phyloP scores from a whole-genome alignment of 305 asterid genomes.

The Fraxinus greggii region DNA sequence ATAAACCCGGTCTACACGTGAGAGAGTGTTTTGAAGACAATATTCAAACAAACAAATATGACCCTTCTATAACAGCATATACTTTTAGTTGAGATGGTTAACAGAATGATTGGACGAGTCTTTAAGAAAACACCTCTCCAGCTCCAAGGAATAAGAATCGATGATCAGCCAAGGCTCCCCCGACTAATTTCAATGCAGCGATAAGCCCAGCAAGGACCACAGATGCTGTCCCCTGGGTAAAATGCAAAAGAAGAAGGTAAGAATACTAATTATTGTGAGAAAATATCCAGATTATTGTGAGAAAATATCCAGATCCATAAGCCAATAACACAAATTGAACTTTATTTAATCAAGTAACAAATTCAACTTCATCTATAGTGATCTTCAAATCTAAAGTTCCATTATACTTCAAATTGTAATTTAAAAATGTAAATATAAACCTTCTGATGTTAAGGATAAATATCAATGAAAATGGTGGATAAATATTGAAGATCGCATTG shows the following conservation, averaged over 20 bases:
- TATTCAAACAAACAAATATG: neutral
- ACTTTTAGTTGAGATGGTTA: neutral
- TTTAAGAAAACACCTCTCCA: constrained; percentile 38
- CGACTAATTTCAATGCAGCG: constrained; percentile 47
- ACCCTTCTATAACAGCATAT: neutral
- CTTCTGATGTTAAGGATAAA: neutral
- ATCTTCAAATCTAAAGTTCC: neutral
- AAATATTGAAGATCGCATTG: neutral
- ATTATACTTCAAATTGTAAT: neutral
- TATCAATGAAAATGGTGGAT: neutral
- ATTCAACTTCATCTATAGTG: neutral
- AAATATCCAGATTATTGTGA: neutral
- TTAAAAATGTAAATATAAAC: neutral
- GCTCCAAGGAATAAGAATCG: constrained; percentile 58
- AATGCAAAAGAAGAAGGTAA: neutral
- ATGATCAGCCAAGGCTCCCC: constrained; percentile 50
- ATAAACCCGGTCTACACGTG: neutral
- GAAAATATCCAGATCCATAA: neutral
- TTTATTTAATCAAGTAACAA: neutral
- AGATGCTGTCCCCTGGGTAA: constrained; percentile 52
- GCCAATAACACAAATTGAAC: neutral
- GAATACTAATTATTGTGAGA: neutral
- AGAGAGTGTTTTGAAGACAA: neutral
- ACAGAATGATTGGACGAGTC: neutral
- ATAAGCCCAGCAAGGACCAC: constrained; percentile 57